Evolutionary conservation across 2,329 filamentous ascomycete species (phyloP).

Genomic region (Nigrospora osmanthi): DNA sequence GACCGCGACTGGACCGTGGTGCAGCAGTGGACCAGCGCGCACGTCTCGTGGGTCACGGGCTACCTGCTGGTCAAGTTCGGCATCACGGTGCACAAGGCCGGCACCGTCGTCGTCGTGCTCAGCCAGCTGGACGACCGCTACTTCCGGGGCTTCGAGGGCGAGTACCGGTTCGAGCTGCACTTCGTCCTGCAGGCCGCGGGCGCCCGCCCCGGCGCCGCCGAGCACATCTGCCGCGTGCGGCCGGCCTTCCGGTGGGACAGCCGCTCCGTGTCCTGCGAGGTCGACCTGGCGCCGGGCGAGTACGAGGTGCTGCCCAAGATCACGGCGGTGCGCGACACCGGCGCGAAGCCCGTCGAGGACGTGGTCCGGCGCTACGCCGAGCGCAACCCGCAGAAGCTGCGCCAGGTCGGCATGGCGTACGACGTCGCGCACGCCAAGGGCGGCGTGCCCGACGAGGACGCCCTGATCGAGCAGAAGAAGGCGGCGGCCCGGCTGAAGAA

Average conservation of each 20-base stretch:
- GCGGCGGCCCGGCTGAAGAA: constrained; percentile 26
- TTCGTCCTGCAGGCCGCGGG: constrained; percentile 31
- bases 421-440: constrained; percentile 55
- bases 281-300: constrained; percentile 59
- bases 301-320: constrained; percentile 66
- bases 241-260: constrained; percentile 33
- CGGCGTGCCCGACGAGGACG: constrained; percentile 42
- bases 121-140: constrained; percentile 38
- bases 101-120: constrained; percentile 34
- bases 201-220: constrained; percentile 8
- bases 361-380: constrained; percentile 41
- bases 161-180: constrained; percentile 32
- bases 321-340: constrained; percentile 40
- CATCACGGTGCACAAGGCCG: constrained; percentile 30
- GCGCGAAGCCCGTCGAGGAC: constrained; percentile 45
- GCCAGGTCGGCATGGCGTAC: constrained; percentile 52
- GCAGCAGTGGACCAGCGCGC: constrained; percentile 34
- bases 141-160: constrained; percentile 34
- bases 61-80: constrained; percentile 36
- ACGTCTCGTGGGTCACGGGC: constrained; percentile 35
- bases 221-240: constrained; percentile 25
- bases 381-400: constrained; percentile 55
- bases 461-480: constrained; percentile 19
- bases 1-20: constrained; percentile 36
- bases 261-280: constrained; percentile 62